These are phyloP conservation scores for Tanozyma kutaoensis DNA, from an alignment of 805 yeast genomes.

Conservation along the genomic window DNA sequence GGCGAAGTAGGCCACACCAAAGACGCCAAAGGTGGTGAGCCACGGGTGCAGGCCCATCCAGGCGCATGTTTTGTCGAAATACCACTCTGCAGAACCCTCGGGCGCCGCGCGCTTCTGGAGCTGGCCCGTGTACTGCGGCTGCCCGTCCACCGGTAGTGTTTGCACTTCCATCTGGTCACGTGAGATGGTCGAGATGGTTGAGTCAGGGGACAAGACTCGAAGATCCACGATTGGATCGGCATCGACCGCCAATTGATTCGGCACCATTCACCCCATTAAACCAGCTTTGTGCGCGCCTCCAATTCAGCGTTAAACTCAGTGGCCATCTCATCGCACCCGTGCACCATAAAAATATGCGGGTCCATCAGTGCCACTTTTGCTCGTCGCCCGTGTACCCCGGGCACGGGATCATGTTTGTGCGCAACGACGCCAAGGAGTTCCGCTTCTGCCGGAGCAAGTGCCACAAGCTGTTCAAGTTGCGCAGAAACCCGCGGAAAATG, in stretches of 20 bases:
- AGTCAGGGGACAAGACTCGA: no score
- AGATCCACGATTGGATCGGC: no score
- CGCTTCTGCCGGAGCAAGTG: conserved; percentile 96
- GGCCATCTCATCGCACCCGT: conserved; percentile 7
- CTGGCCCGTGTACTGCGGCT: conserved; percentile 22
- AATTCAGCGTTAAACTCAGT: no score
- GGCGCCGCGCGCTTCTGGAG: conserved; percentile 26
- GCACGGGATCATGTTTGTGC: conserved; percentile 94
- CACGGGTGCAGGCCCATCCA: conserved; percentile 70
- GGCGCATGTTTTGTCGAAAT: conserved; percentile 45
- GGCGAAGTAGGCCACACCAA: conserved; percentile 46
- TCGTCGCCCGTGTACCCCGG: conserved; percentile 83
- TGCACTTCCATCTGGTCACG: conserved; percentile 42
- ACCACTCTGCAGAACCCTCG: conserved; percentile 41
- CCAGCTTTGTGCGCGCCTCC: no score
- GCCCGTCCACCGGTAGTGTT: conserved; percentile 15
- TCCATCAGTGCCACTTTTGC: conserved; percentile 89
- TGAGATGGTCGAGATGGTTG: no score
- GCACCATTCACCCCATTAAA: no score
- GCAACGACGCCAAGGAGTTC: conserved; percentile 97
- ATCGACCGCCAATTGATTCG: no score
- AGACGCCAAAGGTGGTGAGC: conserved; percentile 55
- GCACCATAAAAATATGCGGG: conserved; percentile 46
- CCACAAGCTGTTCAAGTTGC: conserved; percentile 93
- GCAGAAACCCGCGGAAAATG: conserved; percentile 96